Evolutionary conservation across 1,284 basidiomycete species (phyloP).

Genomic region (Trichosporon sp.): DNA sequence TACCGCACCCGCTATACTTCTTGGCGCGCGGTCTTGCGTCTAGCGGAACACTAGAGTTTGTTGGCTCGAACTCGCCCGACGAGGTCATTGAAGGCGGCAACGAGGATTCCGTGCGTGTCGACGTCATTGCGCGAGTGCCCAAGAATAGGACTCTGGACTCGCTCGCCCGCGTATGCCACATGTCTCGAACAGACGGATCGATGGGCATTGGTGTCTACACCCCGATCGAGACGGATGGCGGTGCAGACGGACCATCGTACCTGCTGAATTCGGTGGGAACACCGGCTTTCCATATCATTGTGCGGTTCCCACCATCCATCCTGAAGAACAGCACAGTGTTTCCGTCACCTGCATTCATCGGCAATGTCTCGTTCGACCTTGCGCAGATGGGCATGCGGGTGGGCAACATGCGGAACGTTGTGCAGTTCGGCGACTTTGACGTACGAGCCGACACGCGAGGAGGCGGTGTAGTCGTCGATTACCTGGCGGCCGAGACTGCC

Average conservation of each 20-base stretch:
- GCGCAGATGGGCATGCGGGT: conserved; percentile 51
- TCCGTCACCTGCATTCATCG: conserved; percentile 32
- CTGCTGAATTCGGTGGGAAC: conserved; percentile 42
- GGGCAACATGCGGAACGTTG: conserved; percentile 45
- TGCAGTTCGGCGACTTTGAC: conserved; percentile 41
- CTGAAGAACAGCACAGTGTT: conserved; percentile 20
- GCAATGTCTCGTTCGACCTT: conserved; percentile 37
- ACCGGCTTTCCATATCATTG: conserved; percentile 47
- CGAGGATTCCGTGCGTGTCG: conserved; percentile 46
- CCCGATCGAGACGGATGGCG: conserved; percentile 46
- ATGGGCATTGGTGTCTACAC: conserved; percentile 53
- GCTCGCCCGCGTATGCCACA: conserved; percentile 47
- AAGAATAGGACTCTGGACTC: conserved; percentile 35
- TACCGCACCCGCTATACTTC: conserved; percentile 40
- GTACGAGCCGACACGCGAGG: conserved; percentile 34
- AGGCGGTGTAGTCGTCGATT: conserved; percentile 45
- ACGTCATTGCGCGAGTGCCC: conserved; percentile 48
- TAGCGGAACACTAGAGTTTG: conserved; percentile 49
- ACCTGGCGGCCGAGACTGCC: conserved; percentile 42
- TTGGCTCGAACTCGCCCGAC: conserved; percentile 46
- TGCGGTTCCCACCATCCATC: conserved; percentile 47
- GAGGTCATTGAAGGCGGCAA: conserved; percentile 40
- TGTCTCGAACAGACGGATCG: conserved; percentile 40
- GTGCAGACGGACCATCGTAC: conserved; percentile 30
- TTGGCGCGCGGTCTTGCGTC: conserved; percentile 49